Evolutionary conservation across 306 rosid genomes (phyloP).

Genomic region (Erythrophleum fordii): DNA sequence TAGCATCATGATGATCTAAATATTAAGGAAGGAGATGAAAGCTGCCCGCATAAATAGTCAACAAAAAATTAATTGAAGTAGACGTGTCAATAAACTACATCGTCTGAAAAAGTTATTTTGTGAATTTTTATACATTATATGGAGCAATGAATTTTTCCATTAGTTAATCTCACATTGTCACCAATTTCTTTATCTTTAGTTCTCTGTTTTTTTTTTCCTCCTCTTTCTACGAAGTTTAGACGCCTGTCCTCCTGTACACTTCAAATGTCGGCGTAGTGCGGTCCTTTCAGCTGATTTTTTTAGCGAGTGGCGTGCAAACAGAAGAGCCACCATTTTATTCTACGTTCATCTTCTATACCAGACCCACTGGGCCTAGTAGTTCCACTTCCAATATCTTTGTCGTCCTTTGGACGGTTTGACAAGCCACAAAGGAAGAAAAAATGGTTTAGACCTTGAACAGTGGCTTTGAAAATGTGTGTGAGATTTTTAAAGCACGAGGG

Average conservation of each 20-base stretch:
- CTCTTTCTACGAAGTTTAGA: background rate
- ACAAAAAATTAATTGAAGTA: too few relatives aligned
- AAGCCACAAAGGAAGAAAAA: background rate
- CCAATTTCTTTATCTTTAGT: background rate
- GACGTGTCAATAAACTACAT: too few relatives aligned
- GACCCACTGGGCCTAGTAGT: background rate
- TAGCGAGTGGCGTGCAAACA: background rate
- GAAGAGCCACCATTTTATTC: background rate
- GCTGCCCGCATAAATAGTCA: too few relatives aligned
- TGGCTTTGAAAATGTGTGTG: background rate
- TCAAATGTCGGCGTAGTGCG: background rate
- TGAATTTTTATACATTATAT: too few relatives aligned
- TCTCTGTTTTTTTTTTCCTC: background rate
- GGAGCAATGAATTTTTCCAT: too few relatives aligned
- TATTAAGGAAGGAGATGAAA: background rate
- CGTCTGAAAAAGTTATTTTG: too few relatives aligned
- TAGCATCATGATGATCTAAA: background rate
- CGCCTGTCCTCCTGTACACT: background rate
- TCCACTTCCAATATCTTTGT: background rate
- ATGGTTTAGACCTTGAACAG: background rate
- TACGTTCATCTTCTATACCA: background rate
- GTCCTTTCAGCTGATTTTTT: background rate
- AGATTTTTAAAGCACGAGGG: background rate
- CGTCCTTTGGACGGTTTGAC: conserved; percentile 9
- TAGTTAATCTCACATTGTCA: background rate